Evolutionary conservation across 768 basidiomycete genomes (phyloP).

Genomic region (Gymnopilus dilepis): DNA sequence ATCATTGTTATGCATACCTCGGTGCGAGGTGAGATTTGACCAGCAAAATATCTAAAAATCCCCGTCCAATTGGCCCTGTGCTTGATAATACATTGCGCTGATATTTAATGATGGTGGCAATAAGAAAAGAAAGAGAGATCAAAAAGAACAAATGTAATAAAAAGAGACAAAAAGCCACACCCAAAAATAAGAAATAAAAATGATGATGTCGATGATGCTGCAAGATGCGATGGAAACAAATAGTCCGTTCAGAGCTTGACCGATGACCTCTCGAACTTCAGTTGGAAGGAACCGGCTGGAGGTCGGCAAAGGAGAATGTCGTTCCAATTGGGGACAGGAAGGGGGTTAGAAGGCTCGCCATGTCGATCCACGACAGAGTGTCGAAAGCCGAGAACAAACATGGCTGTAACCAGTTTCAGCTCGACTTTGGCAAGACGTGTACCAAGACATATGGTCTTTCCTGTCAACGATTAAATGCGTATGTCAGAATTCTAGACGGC

Average conservation of each 20-base stretch:
- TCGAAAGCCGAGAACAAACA: slow-evolving; percentile 69
- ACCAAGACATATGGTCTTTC: slow-evolving; percentile 73
- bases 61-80: slow-evolving; percentile 14
- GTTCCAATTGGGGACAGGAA: slow-evolving; percentile 79
- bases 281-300: slow-evolving; percentile 54
- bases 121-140: slow-evolving; percentile 18
- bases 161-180: background rate
- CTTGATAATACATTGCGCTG: slow-evolving; percentile 16
- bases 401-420: slow-evolving; percentile 71
- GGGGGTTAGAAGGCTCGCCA: slow-evolving; percentile 44
- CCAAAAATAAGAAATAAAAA: slow-evolving; percentile 12
- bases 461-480: slow-evolving; percentile 39
- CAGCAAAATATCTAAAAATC: slow-evolving; percentile 14
- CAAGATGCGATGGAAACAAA: slow-evolving; percentile 10
- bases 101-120: slow-evolving; percentile 17
- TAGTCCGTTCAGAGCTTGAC: slow-evolving; percentile 36
- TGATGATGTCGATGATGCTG: background rate
- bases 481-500: slow-evolving; percentile 3
- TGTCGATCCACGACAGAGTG: slow-evolving; percentile 59
- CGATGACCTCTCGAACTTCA: slow-evolving; percentile 52
- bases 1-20: slow-evolving; percentile 13
- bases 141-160: slow-evolving; percentile 11
- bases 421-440: slow-evolving; percentile 77
- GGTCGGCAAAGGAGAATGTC: slow-evolving; percentile 74
- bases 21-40: slow-evolving; percentile 17